Evolutionary conservation across 129 eudicot species (phyloP).

Genomic region (Flaveria trinervia): DNA sequence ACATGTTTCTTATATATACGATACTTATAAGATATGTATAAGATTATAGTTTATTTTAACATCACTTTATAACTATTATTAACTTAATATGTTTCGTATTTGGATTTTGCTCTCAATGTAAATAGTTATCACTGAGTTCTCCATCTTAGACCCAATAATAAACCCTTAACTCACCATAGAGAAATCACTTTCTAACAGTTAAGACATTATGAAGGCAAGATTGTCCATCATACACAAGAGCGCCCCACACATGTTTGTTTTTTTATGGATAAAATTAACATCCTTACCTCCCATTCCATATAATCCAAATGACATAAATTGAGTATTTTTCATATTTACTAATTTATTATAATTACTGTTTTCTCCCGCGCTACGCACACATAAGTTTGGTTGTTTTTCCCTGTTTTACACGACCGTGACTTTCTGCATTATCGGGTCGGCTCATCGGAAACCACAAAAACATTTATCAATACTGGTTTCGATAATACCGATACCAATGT

Average conservation of each 20-base stretch:
- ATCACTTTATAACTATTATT: not conserved
- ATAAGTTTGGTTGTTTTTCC: no score
- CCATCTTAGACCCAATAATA: not conserved
- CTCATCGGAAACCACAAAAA: no score
- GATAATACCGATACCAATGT: no score
- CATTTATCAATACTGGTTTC: no score
- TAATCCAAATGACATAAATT: no score
- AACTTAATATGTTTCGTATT: not conserved
- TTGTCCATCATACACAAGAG: not conserved
- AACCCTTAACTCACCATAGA: not conserved
- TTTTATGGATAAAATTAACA: not conserved
- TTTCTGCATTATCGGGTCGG: no score
- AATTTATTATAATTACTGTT: no score
- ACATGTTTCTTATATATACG: no score
- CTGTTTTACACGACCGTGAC: no score
- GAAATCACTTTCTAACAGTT: not conserved
- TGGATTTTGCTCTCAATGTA: not conserved
- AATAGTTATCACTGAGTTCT: not conserved
- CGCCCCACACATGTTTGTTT: not conserved
- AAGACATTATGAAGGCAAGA: not conserved
- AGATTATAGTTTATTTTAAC: not conserved
- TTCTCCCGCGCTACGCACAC: no score
- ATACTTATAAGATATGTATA: no score
- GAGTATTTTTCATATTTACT: not conserved
- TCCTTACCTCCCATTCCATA: not conserved